A percentile compares a stretch with the other conserved stretches of the same genome.
Conservation (phyloP, 306 rosid species). For the Vicia faba region DNA sequence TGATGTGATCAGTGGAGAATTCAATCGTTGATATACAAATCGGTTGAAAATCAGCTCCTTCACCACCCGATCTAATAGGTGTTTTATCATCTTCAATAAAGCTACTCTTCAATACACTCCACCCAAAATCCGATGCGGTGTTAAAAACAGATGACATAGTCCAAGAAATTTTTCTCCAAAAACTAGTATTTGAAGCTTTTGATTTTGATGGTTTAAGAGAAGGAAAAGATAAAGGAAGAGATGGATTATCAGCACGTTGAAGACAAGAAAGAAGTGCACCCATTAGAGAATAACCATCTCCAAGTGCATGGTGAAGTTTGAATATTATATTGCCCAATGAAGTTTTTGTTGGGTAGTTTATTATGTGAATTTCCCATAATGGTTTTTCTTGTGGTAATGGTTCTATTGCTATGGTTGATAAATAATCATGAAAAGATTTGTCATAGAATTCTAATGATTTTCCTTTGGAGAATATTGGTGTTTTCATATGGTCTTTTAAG, state of each 20-base stretch:
- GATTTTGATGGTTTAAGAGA: conserved; percentile 23
- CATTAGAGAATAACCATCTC: conserved; percentile 70
- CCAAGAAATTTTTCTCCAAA: conserved; percentile 4
- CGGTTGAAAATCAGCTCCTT: conserved; percentile 42
- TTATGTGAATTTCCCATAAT: conserved; percentile 57
- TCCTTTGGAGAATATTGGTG: conserved; percentile 37
- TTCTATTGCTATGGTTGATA: conserved; percentile 45
- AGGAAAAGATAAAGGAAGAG: conserved; percentile 61
- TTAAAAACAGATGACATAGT: conserved; percentile 37
- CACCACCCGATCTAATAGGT: conserved; percentile 53
- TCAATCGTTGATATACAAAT: conserved; percentile 38
- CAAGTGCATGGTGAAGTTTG: conserved; percentile 66
- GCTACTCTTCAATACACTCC: conserved; percentile 47
- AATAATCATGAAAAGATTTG: conserved; percentile 40
- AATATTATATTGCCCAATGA: conserved; percentile 44
- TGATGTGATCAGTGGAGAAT: conserved; percentile 53
- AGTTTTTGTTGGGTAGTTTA: conserved; percentile 51
- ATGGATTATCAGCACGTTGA: conserved; percentile 52
- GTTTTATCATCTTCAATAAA: conserved; percentile 50
- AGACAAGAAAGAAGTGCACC: conserved; percentile 64
- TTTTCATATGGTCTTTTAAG: conserved; percentile 47
- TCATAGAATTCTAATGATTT: conserved; percentile 39
- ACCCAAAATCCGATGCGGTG: conserved; percentile 47
- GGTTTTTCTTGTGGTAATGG: conserved; percentile 45
- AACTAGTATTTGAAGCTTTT: not conserved